A percentile compares a stretch with the other conserved stretches of the same genome.
phyloP scores from a whole-genome alignment of 371 early-diverging fungal species.

The Vairimorpha ceranae region DNA sequence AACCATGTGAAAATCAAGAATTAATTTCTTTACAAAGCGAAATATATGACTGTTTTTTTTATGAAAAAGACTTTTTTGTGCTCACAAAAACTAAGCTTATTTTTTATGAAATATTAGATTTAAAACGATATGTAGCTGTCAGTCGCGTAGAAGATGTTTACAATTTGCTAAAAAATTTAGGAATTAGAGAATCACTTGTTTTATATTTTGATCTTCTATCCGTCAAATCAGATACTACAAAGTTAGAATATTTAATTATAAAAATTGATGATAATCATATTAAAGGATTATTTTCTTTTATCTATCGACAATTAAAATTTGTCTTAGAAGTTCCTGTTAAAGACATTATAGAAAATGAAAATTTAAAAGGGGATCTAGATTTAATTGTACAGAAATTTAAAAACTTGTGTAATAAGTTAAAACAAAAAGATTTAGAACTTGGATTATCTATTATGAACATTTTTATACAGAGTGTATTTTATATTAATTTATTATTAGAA shows the following conservation, averaged over 20 bases:
- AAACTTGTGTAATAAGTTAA: conserved; percentile 18
- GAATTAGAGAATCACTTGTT: conserved; percentile 39
- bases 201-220: conserved; percentile 37
- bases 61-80: conserved; percentile 20
- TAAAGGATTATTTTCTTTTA: conserved; percentile 39
- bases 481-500: conserved; percentile 25
- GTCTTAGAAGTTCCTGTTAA: conserved; percentile 5
- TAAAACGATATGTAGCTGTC: conserved; percentile 27
- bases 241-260: conserved; percentile 41
- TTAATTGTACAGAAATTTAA: background rate
- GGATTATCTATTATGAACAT: conserved; percentile 24
- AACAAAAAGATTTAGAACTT: background rate
- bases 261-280: conserved; percentile 37
- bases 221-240: conserved; percentile 29
- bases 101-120: conserved; percentile 40
- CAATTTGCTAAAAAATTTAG: conserved; percentile 45
- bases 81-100: conserved; percentile 19
- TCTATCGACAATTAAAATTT: conserved; percentile 17
- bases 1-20: conserved; percentile 51
- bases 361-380: background rate
- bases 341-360: conserved; percentile 9
- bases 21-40: background rate
- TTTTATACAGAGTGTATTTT: conserved; percentile 36
- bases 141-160: conserved; percentile 46
- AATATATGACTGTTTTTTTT: conserved; percentile 1